These are phyloP conservation scores for Suhomyces anneliseae DNA, from an alignment of 1,139 yeast species.

Conservation along the genomic window DNA sequence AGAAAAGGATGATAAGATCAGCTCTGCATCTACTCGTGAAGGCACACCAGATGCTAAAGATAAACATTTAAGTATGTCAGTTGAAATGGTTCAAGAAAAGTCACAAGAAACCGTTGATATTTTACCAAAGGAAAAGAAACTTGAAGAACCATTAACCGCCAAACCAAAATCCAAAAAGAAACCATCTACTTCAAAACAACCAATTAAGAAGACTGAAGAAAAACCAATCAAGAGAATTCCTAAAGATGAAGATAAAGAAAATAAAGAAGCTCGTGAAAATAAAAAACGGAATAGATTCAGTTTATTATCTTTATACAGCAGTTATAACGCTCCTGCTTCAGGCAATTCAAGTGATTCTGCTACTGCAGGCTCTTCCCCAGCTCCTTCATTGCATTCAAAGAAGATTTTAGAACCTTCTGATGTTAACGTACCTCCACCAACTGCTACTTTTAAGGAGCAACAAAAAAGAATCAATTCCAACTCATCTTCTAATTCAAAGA, in stretches of 20 bases:
- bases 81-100: conserved; percentile 8
- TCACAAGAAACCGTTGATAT: conserved; percentile 8
- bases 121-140: conserved; percentile 3
- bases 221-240: conserved; percentile 7
- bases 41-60: conserved; percentile 4
- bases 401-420: conserved; percentile 47
- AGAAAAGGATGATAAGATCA: conserved; percentile 5
- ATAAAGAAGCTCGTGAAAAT: conserved; percentile 25
- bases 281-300: conserved; percentile 54
- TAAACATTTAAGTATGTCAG: conserved; percentile 2
- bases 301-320: conserved; percentile 51
- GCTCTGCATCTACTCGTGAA: conserved; percentile 4
- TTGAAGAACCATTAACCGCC: conserved; percentile 7
- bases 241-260: conserved; percentile 25
- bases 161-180: conserved; percentile 7
- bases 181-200: conserved; percentile 1
- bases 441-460: conserved; percentile 8
- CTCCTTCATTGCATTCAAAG: conserved; percentile 19
- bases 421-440: conserved; percentile 20
- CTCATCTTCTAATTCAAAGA: conserved; percentile 17
- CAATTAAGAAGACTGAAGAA: background rate
- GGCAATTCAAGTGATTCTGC: conserved; percentile 4
- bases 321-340: conserved; percentile 28
- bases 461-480: conserved; percentile 17
- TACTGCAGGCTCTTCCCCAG: conserved; percentile 13